phyloP scores from a whole-genome alignment of 116 monocot genomes.

The Phalaenopsis hybrid region DNA sequence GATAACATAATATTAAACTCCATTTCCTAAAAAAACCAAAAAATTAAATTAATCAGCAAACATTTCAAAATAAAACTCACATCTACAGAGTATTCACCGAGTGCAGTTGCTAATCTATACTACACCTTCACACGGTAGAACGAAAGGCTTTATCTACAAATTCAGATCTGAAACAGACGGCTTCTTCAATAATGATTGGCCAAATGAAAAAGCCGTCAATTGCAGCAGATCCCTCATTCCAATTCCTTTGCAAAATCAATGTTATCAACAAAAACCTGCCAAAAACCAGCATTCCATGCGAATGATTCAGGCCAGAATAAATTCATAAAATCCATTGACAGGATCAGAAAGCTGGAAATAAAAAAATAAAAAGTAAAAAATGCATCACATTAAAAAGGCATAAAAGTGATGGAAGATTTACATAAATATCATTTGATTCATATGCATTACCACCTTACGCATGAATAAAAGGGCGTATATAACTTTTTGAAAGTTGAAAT shows the following conservation, averaged over 20 bases:
- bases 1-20: not conserved
- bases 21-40: not conserved
- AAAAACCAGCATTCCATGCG: not conserved
- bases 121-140: not conserved
- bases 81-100: not conserved
- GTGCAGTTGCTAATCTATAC: not conserved
- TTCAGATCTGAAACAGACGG: not conserved
- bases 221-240: constrained; percentile 24
- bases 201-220: too few relatives aligned
- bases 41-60: not conserved
- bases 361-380: too few relatives aligned
- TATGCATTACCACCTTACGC: too few relatives aligned
- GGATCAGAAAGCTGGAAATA: too few relatives aligned
- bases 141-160: constrained; percentile 2
- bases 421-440: too few relatives aligned
- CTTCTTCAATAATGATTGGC: not conserved
- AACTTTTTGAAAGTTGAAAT: too few relatives aligned
- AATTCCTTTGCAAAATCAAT: constrained; percentile 64
- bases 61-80: not conserved
- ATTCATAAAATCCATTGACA: too few relatives aligned
- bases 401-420: too few relatives aligned
- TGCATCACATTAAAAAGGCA: too few relatives aligned
- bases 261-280: constrained; percentile 86
- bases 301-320: too few relatives aligned
- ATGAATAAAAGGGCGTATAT: too few relatives aligned